Conservation (phyloP, 768 basidiomycete species). For the Lactarius sanguifluus region DNA sequence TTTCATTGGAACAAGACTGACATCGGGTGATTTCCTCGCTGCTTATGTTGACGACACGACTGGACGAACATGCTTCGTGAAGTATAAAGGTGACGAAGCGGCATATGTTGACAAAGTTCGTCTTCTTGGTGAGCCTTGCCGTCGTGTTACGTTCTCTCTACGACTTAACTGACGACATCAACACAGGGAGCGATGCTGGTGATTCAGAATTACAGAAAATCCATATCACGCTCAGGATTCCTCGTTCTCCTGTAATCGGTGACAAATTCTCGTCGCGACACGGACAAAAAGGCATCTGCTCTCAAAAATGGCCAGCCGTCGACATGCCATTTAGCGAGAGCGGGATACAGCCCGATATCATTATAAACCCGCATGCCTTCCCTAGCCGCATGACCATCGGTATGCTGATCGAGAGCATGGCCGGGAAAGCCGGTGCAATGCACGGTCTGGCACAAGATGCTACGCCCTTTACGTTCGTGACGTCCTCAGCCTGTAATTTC, state of each 20-base stretch:
- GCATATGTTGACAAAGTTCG: slow-evolving; percentile 91
- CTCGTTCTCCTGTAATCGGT: slow-evolving; percentile 94
- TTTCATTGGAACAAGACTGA: slow-evolving; percentile 64
- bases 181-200: slow-evolving; percentile 76
- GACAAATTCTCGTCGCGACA: slow-evolving; percentile 99
- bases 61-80: slow-evolving; percentile 78
- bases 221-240: slow-evolving; percentile 89
- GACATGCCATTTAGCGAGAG: slow-evolving; percentile 99
- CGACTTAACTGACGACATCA: slow-evolving; percentile 4
- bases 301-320: slow-evolving; percentile 96
- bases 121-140: slow-evolving; percentile 62
- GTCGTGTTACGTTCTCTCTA: neutral
- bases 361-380: slow-evolving; percentile 99
- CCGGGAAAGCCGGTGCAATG: slow-evolving; percentile 98
- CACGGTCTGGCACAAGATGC: slow-evolving; percentile 98
- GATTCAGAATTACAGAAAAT: slow-evolving; percentile 90
- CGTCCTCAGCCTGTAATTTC: neutral
- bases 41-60: slow-evolving; percentile 87
- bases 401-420: slow-evolving; percentile 99
- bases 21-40: slow-evolving; percentile 76
- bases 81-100: slow-evolving; percentile 95
- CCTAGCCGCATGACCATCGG: slow-evolving; percentile 99
- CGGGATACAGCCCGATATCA: slow-evolving; percentile 98
- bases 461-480: slow-evolving; percentile 90
- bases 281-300: slow-evolving; percentile 99